These are phyloP conservation scores for Hygrophila difformis DNA, from an alignment of 257 asterid species.

Conservation along the genomic window DNA sequence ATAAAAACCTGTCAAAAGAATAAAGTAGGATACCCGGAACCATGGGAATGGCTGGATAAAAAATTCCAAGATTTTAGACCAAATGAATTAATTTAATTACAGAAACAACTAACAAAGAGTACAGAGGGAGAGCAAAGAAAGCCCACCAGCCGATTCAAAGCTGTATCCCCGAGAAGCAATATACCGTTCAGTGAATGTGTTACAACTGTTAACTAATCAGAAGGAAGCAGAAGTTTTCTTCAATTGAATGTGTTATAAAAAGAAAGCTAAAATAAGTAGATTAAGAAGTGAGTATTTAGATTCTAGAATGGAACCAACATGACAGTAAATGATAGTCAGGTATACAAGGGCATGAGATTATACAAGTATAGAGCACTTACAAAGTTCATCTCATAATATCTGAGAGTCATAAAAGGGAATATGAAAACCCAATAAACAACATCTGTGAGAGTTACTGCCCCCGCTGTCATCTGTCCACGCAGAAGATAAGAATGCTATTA, in stretches of 20 bases:
- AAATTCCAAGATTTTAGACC: constrained; percentile 7
- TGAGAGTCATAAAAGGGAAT: constrained; percentile 67
- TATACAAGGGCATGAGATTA: constrained; percentile 1
- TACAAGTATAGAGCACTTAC: constrained; percentile 49
- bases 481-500: constrained; percentile 16
- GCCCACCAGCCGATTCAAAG: constrained; percentile 75
- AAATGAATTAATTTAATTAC: constrained; percentile 2
- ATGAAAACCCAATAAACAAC: constrained; percentile 68
- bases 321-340: no score
- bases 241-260: constrained; percentile 7
- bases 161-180: constrained; percentile 76
- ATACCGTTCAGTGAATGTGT: constrained; percentile 72
- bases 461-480: constrained; percentile 71
- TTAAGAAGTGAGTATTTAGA: background rate
- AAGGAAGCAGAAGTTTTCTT: constrained; percentile 19
- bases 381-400: constrained; percentile 59
- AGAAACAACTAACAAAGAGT: constrained; percentile 8
- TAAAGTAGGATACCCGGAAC: constrained; percentile 75
- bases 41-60: constrained; percentile 63
- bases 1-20: constrained; percentile 61
- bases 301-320: background rate
- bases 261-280: background rate
- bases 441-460: constrained; percentile 85
- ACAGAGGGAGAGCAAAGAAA: constrained; percentile 13
- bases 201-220: constrained; percentile 62